Percentiles rank a stretch among this genome's conserved stretches.
phyloP scores from a whole-genome alignment of 2,329 filamentous ascomycete genomes.

The Zymoseptoria ardabiliae region DNA sequence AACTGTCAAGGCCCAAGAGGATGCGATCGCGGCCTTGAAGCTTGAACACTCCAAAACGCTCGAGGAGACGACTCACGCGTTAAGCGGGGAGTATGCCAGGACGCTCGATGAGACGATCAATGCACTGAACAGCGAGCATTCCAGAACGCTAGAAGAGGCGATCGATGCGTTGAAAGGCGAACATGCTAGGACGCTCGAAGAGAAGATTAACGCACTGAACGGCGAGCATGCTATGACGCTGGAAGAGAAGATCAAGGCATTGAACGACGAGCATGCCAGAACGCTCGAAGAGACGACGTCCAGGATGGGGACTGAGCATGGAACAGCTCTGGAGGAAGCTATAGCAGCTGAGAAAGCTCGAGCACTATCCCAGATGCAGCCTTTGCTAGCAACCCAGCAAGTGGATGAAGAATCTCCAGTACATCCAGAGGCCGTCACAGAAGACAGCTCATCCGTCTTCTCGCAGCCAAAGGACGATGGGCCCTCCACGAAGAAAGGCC shows the following conservation, averaged over 20 bases:
- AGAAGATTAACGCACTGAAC: slow-evolving; percentile 6
- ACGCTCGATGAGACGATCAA: background rate
- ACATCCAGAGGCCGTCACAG: background rate
- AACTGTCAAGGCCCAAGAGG: slow-evolving; percentile 1
- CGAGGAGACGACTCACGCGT: background rate
- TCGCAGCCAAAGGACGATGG: background rate
- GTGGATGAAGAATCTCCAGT: background rate
- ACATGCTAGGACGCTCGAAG: slow-evolving; percentile 8
- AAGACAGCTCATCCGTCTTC: background rate
- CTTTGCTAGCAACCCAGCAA: background rate
- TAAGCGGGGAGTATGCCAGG: slow-evolving; percentile 6
- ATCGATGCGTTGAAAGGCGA: slow-evolving; percentile 7
- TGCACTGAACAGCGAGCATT: slow-evolving; percentile 8
- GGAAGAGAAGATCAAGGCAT: background rate
- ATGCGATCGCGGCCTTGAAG: slow-evolving; percentile 7
- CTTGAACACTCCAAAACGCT: slow-evolving; percentile 4
- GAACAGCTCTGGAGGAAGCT: slow-evolving; percentile 1
- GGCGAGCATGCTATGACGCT: slow-evolving; percentile 1
- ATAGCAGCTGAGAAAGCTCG: background rate
- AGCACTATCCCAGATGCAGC: background rate
- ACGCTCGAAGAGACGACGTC: slow-evolving; percentile 9
- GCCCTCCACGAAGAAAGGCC: slow-evolving; percentile 6
- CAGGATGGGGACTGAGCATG: slow-evolving; percentile 6
- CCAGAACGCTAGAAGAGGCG: slow-evolving; percentile 6
- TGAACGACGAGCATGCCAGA: background rate